phyloP scores from a whole-genome alignment of 2,329 filamentous ascomycete species.

The Colletotrichum magnum region DNA sequence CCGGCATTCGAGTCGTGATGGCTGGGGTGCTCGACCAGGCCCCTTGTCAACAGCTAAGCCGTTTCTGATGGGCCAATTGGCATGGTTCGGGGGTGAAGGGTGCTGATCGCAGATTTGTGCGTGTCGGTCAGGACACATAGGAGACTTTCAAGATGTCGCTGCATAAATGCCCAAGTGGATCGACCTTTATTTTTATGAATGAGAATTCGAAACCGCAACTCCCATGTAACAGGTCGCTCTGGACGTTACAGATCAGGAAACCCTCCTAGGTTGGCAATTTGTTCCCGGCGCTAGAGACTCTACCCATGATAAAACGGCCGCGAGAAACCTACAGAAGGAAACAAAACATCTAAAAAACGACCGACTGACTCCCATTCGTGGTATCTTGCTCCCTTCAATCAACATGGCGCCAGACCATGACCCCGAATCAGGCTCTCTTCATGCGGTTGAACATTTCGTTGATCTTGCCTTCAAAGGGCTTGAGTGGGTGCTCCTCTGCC shows the following conservation, averaged over 20 bases:
- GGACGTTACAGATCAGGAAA: neutral
- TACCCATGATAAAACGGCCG: neutral
- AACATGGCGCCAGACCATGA: neutral
- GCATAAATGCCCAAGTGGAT: conserved; percentile 2
- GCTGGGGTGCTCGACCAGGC: neutral
- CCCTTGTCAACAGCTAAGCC: conserved; percentile 10
- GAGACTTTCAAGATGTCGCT: neutral
- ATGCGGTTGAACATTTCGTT: conserved; percentile 39
- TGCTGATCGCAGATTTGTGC: conserved; percentile 11
- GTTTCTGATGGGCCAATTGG: neutral
- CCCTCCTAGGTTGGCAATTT: neutral
- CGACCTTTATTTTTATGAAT: neutral
- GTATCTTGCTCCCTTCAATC: neutral
- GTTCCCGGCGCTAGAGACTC: too few relatives aligned
- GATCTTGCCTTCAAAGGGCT: conserved; percentile 40
- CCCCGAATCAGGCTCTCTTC: conserved; percentile 11
- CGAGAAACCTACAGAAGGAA: neutral
- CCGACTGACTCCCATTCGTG: neutral
- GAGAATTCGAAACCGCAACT: neutral
- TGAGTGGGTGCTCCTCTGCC: conserved; percentile 42
- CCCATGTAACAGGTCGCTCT: neutral
- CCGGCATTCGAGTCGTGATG: neutral
- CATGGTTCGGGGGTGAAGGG: neutral
- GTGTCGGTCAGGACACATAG: neutral
- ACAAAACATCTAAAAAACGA: neutral